Evolutionary conservation across 139 green algal genomes (phyloP), one percentile per base, ranked within the genome.

Genomic region (Tetraselmis striata): DNA sequence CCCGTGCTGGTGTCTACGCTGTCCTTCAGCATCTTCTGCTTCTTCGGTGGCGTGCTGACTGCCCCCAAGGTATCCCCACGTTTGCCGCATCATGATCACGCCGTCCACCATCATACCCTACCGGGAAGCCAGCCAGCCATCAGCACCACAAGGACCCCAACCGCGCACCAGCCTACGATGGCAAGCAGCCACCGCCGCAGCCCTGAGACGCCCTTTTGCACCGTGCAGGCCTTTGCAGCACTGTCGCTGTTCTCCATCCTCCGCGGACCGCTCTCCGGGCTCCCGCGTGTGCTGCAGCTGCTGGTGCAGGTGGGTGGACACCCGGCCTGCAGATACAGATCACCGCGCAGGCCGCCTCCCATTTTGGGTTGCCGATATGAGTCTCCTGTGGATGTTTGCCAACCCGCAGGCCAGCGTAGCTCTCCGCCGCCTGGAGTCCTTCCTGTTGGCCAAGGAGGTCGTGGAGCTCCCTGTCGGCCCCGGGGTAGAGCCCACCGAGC

Each of bases 231-330:
- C 58, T 83, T 83, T n/a, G 28, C 79, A 26, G 79, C 79, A 23
- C 79, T 83, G 2, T 77, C 79, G 58, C 79, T 83, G 29, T 83
- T 83, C 79, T 77, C 59, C 79, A 83, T 83, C 79, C 58, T 83
- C 2, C 59, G 79, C 28, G 59, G 59, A 23, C 79, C 79, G 29
- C 28, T 83, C 25, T 30, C 74, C 29, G 74, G 59, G n/a, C 59
- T 83, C n/a, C 79, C 79, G 23, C 30, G 59, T 22, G 76, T 45
- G 29, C 29, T 79, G 29, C 29, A 45, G 76, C 76, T 31, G 29
- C 18, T 79, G 76, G 76, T 45, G 76, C 29, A 79, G 29, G 29
- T 79, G 76, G 11, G 29, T 31, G 76, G 18, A 79, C 29, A 31
- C 5, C 29, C 29, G 76, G 5, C 29, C 76, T 31, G 76, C 76